Conservation (phyloP, 768 basidiomycete species). For the Mycena vitilis region DNA sequence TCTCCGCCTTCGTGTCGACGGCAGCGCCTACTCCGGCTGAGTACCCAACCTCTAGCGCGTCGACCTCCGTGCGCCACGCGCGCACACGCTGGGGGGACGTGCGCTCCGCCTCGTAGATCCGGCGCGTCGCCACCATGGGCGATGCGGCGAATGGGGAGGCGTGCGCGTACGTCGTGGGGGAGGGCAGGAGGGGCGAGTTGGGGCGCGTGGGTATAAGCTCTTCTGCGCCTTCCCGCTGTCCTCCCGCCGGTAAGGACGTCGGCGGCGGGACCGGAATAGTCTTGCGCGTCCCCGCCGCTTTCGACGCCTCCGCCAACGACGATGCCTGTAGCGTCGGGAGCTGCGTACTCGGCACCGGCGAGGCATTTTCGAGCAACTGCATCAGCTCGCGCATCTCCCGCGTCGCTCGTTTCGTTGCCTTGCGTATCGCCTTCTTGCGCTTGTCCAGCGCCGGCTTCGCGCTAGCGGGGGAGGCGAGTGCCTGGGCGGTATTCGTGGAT, state of each 20-base stretch:
- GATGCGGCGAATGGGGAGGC: too few species aligned
- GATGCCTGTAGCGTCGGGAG: too few species aligned
- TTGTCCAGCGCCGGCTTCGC: too few species aligned
- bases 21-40: neutral
- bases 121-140: slow-evolving; percentile 33
- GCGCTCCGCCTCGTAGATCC: slow-evolving; percentile 34
- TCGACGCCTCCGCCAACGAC: too few species aligned
- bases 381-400: slow-evolving; percentile 24
- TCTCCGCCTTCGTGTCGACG: neutral
- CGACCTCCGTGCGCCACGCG: slow-evolving; percentile 30
- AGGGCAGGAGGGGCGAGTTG: neutral
- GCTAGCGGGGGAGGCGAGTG: too few species aligned
- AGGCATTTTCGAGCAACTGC: slow-evolving; percentile 6
- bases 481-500: too few species aligned
- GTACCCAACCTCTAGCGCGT: slow-evolving; percentile 22
- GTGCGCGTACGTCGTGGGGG: slow-evolving; percentile 6
- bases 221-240: neutral
- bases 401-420: slow-evolving; percentile 9
- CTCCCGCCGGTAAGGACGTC: too few species aligned
- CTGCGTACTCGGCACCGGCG: too few species aligned
- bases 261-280: too few species aligned
- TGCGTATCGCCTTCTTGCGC: neutral
- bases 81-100: slow-evolving; percentile 14
- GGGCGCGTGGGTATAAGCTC: slow-evolving; percentile 17
- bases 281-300: too few species aligned